Evolutionary conservation across 305 asterid genomes (phyloP).

Genomic region (Fraxinus velutina): DNA sequence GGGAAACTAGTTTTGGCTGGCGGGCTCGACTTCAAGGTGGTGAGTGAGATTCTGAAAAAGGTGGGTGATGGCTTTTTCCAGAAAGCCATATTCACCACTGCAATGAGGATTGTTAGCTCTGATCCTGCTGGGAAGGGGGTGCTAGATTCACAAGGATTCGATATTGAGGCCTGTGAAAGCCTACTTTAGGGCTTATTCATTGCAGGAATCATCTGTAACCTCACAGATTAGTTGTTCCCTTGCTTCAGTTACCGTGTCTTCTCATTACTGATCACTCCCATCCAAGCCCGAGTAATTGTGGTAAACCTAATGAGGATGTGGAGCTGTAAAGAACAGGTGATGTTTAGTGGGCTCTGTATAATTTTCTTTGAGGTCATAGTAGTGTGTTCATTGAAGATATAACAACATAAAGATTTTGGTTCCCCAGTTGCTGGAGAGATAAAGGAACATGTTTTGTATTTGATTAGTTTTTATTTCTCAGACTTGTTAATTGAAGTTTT

Average conservation of each 20-base stretch:
- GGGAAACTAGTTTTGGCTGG: constrained; percentile 57
- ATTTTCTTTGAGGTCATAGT: constrained; percentile 34
- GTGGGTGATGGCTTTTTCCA: constrained; percentile 52
- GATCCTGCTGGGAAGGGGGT: constrained; percentile 44
- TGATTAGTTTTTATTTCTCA: constrained; percentile 42
- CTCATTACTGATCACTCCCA: background rate
- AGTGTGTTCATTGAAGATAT: constrained; percentile 40
- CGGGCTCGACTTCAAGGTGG: constrained; percentile 54
- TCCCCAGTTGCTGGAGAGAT: constrained; percentile 30
- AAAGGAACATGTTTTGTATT: constrained; percentile 43
- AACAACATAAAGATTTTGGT: constrained; percentile 38
- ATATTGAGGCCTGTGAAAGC: constrained; percentile 57
- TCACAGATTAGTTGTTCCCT: background rate
- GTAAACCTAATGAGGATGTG: constrained; percentile 5
- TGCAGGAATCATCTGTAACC: background rate
- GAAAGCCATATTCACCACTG: constrained; percentile 48
- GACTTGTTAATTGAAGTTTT: constrained; percentile 43
- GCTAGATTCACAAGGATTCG: constrained; percentile 59
- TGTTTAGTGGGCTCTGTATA: constrained; percentile 31
- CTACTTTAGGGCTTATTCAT: constrained; percentile 36
- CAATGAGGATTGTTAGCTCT: constrained; percentile 34
- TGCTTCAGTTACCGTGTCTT: background rate
- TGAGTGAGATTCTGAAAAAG: constrained; percentile 50
- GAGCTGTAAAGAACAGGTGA: constrained; percentile 23
- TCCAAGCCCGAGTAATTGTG: background rate